phyloP scores from a whole-genome alignment of 192 early-diverging fungal genomes.

The Piromyces finnis region DNA sequence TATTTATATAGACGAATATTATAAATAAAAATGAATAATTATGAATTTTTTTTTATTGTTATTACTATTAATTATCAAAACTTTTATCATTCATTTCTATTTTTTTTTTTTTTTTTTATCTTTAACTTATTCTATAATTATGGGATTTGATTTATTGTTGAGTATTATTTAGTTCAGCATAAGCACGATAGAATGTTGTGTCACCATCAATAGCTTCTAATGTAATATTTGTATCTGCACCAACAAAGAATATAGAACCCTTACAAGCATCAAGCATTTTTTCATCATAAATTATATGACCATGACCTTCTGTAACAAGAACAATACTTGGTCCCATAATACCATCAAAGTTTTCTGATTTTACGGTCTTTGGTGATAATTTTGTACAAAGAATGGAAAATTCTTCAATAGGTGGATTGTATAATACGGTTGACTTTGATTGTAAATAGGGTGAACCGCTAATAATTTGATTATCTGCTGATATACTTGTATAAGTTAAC shows the following conservation, averaged over 20 bases:
- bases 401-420: conserved; percentile 94
- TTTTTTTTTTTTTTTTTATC: too few relatives aligned
- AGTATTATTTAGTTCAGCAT: not conserved
- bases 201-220: not conserved
- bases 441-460: conserved; percentile 29
- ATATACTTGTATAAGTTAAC: conserved; percentile 76
- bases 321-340: conserved; percentile 70
- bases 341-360: conserved; percentile 29
- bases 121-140: too few relatives aligned
- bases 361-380: conserved; percentile 11
- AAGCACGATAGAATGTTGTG: not conserved
- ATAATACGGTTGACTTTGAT: conserved; percentile 35
- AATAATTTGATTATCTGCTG: conserved; percentile 66
- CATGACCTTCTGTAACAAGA: conserved; percentile 61
- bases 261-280: not conserved
- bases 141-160: too few relatives aligned
- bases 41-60: too few relatives aligned
- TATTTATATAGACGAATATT: too few relatives aligned
- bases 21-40: too few relatives aligned
- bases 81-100: too few relatives aligned
- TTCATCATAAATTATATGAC: conserved; percentile 3
- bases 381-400: conserved; percentile 63
- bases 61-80: too few relatives aligned
- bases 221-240: not conserved
- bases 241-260: not conserved